Conservation (phyloP, 495 filamentous ascomycete genomes). For the Staphylotrichum longicolle region DNA sequence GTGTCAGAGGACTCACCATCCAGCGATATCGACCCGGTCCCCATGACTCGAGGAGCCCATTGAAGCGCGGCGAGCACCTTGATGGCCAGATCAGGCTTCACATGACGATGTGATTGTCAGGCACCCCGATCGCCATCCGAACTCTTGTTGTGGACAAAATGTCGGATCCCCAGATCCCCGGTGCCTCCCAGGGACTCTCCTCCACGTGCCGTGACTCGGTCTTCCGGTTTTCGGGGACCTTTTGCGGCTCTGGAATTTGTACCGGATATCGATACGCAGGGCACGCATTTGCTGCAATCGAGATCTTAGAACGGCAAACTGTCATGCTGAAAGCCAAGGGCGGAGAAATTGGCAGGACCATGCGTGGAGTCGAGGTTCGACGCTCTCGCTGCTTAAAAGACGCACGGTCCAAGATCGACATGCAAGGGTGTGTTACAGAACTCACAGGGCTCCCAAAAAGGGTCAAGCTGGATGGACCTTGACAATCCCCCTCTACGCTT, state of each 20-base stretch:
- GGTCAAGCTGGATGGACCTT: background rate
- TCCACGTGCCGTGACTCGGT: slow-evolving; percentile 15
- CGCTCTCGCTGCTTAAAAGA: slow-evolving; percentile 11
- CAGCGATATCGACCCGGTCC: background rate
- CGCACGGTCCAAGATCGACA: slow-evolving; percentile 32
- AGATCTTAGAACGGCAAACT: slow-evolving; percentile 10
- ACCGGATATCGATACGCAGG: too few relatives aligned
- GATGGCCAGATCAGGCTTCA: background rate
- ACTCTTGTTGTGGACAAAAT: background rate
- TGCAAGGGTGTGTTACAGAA: slow-evolving; percentile 37
- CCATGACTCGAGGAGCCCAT: background rate
- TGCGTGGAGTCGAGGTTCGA: slow-evolving; percentile 7
- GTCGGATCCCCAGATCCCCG: background rate
- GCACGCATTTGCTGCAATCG: background rate
- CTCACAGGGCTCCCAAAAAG: slow-evolving; percentile 26
- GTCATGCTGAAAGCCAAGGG: slow-evolving; percentile 23
- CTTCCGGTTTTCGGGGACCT: slow-evolving; percentile 11
- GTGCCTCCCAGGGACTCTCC: background rate
- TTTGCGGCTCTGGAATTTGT: background rate
- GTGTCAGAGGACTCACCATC: background rate
- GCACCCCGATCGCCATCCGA: slow-evolving; percentile 10
- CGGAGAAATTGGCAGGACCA: slow-evolving; percentile 31
- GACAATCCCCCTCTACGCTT: too few relatives aligned
- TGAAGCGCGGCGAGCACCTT: background rate
- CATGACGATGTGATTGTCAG: slow-evolving; percentile 16